Evolutionary conservation across 2,329 filamentous ascomycete genomes (phyloP).

Genomic region (Lachnellula suecica): DNA sequence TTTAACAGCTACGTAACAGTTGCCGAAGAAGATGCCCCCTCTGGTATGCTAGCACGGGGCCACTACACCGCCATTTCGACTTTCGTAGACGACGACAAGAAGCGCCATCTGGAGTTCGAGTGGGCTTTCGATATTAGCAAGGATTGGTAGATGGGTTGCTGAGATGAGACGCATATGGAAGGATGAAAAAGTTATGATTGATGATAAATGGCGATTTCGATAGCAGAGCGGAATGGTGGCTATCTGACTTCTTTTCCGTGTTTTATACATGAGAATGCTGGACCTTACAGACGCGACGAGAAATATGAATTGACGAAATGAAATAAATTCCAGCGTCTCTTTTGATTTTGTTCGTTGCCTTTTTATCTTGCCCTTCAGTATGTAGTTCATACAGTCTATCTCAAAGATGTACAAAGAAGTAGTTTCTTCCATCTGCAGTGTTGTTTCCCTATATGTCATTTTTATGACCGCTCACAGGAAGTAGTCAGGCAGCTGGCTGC

Average conservation of each 20-base stretch:
- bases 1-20: conserved; percentile 49
- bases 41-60: conserved; percentile 85
- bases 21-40: conserved; percentile 86
- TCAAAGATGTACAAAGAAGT: conserved; percentile 4
- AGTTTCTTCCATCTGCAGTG: background rate
- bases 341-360: background rate
- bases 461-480: conserved; percentile 65
- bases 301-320: conserved; percentile 3
- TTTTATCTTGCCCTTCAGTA: background rate
- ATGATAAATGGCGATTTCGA: background rate
- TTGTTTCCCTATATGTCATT: background rate
- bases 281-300: background rate
- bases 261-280: background rate
- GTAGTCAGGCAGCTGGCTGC: conserved; percentile 65
- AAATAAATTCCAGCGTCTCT: background rate
- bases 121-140: conserved; percentile 98
- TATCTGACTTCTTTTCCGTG: background rate
- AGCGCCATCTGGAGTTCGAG: conserved; percentile 86
- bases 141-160: conserved; percentile 67
- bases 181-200: background rate
- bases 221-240: background rate
- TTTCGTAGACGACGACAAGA: conserved; percentile 94
- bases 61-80: conserved; percentile 86
- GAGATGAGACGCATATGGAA: background rate
- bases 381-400: background rate